Evolutionary conservation across 805 yeast genomes (phyloP), one percentile per base, ranked within the genome.

Genomic region (Candida morakotiae): DNA sequence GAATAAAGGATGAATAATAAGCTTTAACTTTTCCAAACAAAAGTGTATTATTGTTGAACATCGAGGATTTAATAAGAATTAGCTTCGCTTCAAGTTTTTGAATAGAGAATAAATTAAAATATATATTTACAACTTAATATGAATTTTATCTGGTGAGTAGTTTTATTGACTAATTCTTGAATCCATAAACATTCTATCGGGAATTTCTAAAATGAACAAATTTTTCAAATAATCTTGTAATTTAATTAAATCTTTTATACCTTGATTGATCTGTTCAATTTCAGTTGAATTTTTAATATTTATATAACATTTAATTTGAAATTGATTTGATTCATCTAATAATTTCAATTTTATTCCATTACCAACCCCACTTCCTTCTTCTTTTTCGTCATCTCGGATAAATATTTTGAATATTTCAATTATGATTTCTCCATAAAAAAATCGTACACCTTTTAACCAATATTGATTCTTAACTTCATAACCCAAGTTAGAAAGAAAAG

Each of bases 101-200:
- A n/a, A n/a, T n/a, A n/a, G n/a, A n/a, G n/a, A n/a, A n/a, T n/a
- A n/a, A n/a, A n/a, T n/a, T n/a, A n/a, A n/a, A n/a, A n/a, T n/a
- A n/a, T n/a, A n/a, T n/a, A n/a, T n/a, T n/a, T n/a, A n/a, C n/a
- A n/a, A n/a, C n/a, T n/a, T n/a, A n/a, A n/a, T n/a, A n/a, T n/a
- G n/a, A n/a, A n/a, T n/a, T n/a, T n/a, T n/a, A n/a, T n/a, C n/a
- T n/a, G n/a, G n/a, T n/a, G n/a, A n/a, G n/a, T n/a, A n/a, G n/a
- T n/a, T n/a, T n/a, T n/a, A n/a, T n/a, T n/a, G n/a, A n/a, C n/a
- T 24, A 10, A 83, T 70, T 47, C 95, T 72, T 1, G 89, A 77
- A 55, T 88, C 96, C 87, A 88, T 86, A 18, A 71, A 67, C 53
- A 77, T 77, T 44, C 96, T 70, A 51, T 86, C 93, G 4, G 95